Conservation (phyloP, 495 filamentous ascomycete species). For the Penicillium malachiteum region DNA sequence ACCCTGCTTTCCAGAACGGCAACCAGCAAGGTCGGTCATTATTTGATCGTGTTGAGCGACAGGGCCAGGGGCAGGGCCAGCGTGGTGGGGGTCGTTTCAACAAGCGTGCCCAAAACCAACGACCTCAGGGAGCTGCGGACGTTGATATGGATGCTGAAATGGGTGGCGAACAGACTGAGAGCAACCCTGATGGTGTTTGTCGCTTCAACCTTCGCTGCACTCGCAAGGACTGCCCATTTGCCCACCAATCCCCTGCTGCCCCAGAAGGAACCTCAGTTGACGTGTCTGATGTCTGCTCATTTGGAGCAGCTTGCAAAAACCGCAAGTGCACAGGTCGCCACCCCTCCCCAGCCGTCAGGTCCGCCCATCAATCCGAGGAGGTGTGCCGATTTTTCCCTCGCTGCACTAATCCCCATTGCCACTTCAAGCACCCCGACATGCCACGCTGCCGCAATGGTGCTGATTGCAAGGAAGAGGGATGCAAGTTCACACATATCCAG, state of each 20-base stretch:
- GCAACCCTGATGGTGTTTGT: slow-evolving; percentile 57
- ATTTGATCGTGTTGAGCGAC: slow-evolving; percentile 71
- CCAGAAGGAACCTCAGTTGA: slow-evolving; percentile 80
- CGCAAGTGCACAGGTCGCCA: slow-evolving; percentile 88
- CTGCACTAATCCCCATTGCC: slow-evolving; percentile 82
- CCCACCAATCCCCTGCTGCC: slow-evolving; percentile 90
- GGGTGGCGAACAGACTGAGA: slow-evolving; percentile 52
- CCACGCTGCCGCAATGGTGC: slow-evolving; percentile 89
- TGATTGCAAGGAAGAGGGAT: slow-evolving; percentile 78
- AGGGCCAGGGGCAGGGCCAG: slow-evolving; percentile 45
- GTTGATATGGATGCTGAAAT: slow-evolving; percentile 42
- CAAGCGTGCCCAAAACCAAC: slow-evolving; percentile 32
- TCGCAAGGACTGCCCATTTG: slow-evolving; percentile 85
- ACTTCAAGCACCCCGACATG: slow-evolving; percentile 80
- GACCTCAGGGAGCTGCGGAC: slow-evolving; percentile 23
- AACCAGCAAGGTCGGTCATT: slow-evolving; percentile 62
- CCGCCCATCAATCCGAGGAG: slow-evolving; percentile 73
- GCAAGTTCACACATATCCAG: slow-evolving; percentile 85
- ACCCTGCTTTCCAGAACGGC: slow-evolving; percentile 53
- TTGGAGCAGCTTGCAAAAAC: slow-evolving; percentile 91
- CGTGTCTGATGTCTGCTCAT: slow-evolving; percentile 75
- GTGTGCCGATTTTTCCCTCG: slow-evolving; percentile 95
- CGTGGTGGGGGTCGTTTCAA: slow-evolving; percentile 37
- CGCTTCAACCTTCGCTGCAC: slow-evolving; percentile 85
- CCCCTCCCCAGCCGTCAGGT: slow-evolving; percentile 81